phyloP scores from a whole-genome alignment of 2,329 filamentous ascomycete species.

The Scedosporium minutisporum region DNA sequence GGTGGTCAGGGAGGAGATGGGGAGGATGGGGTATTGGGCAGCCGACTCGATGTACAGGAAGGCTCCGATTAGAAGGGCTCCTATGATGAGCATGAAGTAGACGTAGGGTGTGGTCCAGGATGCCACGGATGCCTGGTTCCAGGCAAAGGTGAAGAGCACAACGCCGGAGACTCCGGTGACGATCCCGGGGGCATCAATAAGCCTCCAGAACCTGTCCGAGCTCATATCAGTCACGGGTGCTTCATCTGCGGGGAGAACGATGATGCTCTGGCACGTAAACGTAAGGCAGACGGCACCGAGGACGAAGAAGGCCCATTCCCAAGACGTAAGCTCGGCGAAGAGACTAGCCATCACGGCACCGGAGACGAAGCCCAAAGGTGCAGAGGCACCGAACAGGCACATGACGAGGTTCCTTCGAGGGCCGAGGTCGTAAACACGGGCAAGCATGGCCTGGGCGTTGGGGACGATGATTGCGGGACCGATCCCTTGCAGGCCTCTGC shows the following conservation, averaged over 20 bases:
- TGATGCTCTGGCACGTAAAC: constrained; percentile 20
- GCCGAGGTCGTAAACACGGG: constrained; percentile 45
- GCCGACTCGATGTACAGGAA: constrained; percentile 49
- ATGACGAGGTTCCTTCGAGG: constrained; percentile 52
- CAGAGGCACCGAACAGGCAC: constrained; percentile 34
- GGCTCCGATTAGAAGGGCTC: constrained; percentile 38
- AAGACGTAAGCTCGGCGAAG: constrained; percentile 29
- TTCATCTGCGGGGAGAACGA: constrained; percentile 23
- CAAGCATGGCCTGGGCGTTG: constrained; percentile 54
- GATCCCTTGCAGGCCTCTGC: constrained; percentile 48
- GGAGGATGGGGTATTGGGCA: constrained; percentile 44
- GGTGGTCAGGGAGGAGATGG: constrained; percentile 35
- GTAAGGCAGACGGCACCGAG: constrained; percentile 20
- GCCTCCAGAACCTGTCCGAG: constrained; percentile 1
- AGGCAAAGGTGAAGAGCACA: constrained; percentile 56
- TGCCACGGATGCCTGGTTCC: constrained; percentile 53
- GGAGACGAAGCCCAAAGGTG: constrained; percentile 34
- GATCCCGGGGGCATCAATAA: constrained; percentile 29
- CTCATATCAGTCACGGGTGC: not conserved
- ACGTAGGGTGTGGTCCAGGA: constrained; percentile 49
- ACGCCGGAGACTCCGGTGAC: constrained; percentile 41
- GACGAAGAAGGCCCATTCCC: constrained; percentile 39
- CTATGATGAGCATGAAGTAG: constrained; percentile 47
- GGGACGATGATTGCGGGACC: constrained; percentile 55
- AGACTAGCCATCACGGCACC: constrained; percentile 30